Evolutionary conservation across 2,329 filamentous ascomycete species (phyloP).

Genomic region (Sclerotinia glacialis): DNA sequence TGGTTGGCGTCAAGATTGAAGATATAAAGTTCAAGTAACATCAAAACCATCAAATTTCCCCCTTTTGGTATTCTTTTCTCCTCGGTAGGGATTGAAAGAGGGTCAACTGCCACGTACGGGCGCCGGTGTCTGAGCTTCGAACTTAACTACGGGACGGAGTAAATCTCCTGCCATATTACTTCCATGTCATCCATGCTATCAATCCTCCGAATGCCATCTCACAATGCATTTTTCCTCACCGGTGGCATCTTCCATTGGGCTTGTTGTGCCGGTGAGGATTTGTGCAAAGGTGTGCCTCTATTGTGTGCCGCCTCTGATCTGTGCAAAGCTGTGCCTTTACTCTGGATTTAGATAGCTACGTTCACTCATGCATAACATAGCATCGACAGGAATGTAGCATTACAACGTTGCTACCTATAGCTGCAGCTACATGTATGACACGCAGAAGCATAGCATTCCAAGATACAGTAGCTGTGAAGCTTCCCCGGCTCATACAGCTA

Average conservation of each 20-base stretch:
- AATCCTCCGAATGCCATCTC: constrained; percentile 10
- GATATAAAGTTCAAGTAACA: background rate
- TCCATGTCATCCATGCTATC: background rate
- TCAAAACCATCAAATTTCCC: background rate
- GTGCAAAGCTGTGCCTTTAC: too few species aligned
- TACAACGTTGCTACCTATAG: too few species aligned
- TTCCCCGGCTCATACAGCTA: background rate
- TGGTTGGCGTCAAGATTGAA: background rate
- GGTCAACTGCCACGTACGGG: constrained; percentile 6
- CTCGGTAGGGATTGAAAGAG: background rate
- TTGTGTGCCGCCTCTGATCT: too few species aligned
- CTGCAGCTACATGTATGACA: background rate
- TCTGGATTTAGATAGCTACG: background rate
- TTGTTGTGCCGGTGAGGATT: background rate
- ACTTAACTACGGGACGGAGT: background rate
- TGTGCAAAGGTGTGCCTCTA: too few species aligned
- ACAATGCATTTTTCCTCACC: constrained; percentile 20
- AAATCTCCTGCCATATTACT: background rate
- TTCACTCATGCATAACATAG: constrained; percentile 6
- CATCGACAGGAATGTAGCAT: background rate
- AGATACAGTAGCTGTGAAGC: background rate
- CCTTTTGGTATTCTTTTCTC: background rate
- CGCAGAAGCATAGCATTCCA: background rate
- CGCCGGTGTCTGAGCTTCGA: background rate
- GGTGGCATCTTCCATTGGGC: background rate